These are phyloP conservation scores for Metarhizium humberi DNA, from an alignment of 2,329 filamentous ascomycete genomes.

Conservation along the genomic window DNA sequence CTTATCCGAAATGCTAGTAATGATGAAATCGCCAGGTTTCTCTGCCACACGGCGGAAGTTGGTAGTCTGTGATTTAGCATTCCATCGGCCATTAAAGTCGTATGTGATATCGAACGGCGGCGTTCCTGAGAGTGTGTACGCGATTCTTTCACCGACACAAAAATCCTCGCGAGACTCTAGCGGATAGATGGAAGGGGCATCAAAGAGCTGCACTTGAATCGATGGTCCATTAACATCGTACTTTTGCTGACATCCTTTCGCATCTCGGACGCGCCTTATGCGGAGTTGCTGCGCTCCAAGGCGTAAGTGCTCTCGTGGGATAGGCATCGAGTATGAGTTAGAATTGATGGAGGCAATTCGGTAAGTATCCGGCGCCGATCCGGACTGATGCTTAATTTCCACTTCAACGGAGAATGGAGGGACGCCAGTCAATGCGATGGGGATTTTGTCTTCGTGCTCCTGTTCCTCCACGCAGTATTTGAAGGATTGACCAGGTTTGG, in stretches of 20 bases:
- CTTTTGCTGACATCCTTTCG: constrained; percentile 74
- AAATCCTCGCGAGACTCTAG: constrained; percentile 79
- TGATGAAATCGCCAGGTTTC: constrained; percentile 77
- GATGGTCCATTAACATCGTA: constrained; percentile 62
- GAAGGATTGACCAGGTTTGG: constrained; percentile 83
- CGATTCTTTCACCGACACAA: constrained; percentile 90
- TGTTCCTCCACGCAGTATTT: constrained; percentile 88
- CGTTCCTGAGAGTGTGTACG: constrained; percentile 82
- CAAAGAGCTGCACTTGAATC: constrained; percentile 85
- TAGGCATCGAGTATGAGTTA: constrained; percentile 67
- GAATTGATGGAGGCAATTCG: constrained; percentile 70
- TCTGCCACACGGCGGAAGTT: constrained; percentile 92
- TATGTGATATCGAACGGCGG: constrained; percentile 92
- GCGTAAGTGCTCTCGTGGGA: constrained; percentile 76
- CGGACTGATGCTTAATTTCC: constrained; percentile 85
- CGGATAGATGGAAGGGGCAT: constrained; percentile 83
- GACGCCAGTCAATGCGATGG: constrained; percentile 71
- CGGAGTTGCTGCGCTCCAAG: constrained; percentile 84
- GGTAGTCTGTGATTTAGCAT: constrained; percentile 68
- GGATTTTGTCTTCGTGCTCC: constrained; percentile 75
- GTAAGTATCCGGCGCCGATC: constrained; percentile 69
- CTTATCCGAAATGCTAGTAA: constrained; percentile 79
- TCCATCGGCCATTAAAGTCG: constrained; percentile 73
- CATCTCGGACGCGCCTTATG: constrained; percentile 83
- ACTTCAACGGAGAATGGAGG: constrained; percentile 87